Percentiles rank a stretch among this genome's conserved stretches.
Conservation (phyloP, 2,329 filamentous ascomycete genomes). For the Fusarium albosuccineum region DNA sequence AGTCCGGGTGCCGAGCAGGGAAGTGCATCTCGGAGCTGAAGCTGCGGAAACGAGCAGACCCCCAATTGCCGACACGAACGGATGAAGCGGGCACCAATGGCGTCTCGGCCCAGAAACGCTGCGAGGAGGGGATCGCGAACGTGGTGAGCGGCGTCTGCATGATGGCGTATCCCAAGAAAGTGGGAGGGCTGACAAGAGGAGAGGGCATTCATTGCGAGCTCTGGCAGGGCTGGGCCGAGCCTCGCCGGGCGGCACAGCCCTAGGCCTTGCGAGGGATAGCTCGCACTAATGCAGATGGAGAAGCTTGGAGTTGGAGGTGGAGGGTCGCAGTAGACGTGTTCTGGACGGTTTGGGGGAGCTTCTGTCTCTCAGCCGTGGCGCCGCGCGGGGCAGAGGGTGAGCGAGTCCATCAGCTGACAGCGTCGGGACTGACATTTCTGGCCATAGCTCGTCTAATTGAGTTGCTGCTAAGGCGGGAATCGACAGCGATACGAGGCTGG, state of each 20-base stretch:
- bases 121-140: slow-evolving; percentile 8
- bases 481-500: slow-evolving; percentile 14
- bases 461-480: slow-evolving; percentile 12
- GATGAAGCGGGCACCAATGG: slow-evolving; percentile 44
- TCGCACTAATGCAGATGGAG: slow-evolving; percentile 7
- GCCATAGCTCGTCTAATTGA: slow-evolving; percentile 6
- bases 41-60: slow-evolving; percentile 1
- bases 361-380: slow-evolving; percentile 10
- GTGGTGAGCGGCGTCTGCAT: slow-evolving; percentile 2
- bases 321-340: not conserved
- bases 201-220: slow-evolving; percentile 1
- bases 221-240: slow-evolving; percentile 17
- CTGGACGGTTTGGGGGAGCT: slow-evolving; percentile 5
- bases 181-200: slow-evolving; percentile 16
- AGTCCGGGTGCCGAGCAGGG: slow-evolving; percentile 16
- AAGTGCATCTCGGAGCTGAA: slow-evolving; percentile 13
- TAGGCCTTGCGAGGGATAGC: not conserved
- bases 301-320: slow-evolving; percentile 9
- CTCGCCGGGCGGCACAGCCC: not conserved
- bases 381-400: not conserved
- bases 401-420: slow-evolving; percentile 6
- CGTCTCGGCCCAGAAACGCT: not conserved
- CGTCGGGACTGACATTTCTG: slow-evolving; percentile 1
- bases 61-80: slow-evolving; percentile 6
- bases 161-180: slow-evolving; percentile 5